phyloP scores from a whole-genome alignment of 129 eudicot genomes.

The Pseudognaphalium luteoalbum region DNA sequence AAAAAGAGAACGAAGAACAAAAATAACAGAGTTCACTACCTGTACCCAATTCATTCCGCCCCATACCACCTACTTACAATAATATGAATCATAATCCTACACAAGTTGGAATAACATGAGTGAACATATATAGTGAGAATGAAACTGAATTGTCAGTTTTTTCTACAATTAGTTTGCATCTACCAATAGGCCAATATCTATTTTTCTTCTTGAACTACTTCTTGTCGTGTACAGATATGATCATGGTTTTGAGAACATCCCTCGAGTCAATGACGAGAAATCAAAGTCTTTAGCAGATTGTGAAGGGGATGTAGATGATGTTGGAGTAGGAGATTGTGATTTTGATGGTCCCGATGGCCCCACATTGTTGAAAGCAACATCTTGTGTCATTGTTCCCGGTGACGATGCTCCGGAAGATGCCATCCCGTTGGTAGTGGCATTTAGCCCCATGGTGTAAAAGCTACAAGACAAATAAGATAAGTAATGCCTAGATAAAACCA shows the following conservation, averaged over 20 bases:
- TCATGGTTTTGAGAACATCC: conserved; percentile 74
- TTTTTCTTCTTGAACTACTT: conserved; percentile 17
- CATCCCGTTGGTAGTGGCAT: conserved; percentile 50
- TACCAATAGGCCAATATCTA: conserved; percentile 16
- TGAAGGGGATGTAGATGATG: conserved; percentile 50
- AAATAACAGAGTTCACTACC: background rate
- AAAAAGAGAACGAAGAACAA: background rate
- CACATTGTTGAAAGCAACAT: conserved; percentile 12
- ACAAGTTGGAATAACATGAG: background rate
- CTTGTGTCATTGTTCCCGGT: conserved; percentile 16
- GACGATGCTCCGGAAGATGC: conserved; percentile 7
- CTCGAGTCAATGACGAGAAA: conserved; percentile 91
- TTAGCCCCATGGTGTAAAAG: conserved; percentile 47
- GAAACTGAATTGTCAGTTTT: background rate
- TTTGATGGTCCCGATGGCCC: conserved; percentile 41
- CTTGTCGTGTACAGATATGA: conserved; percentile 12
- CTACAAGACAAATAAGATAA: conserved; percentile 37
- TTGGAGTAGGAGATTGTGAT: conserved; percentile 43
- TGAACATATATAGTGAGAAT: background rate
- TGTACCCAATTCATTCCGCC: background rate
- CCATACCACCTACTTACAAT: background rate
- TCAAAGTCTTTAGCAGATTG: conserved; percentile 72
- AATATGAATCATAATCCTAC: background rate
- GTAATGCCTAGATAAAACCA: background rate
- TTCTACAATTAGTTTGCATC: conserved; percentile 52